These are phyloP conservation scores for Pleurotus pulmonarius DNA, from an alignment of 768 basidiomycete genomes.

Conservation along the genomic window DNA sequence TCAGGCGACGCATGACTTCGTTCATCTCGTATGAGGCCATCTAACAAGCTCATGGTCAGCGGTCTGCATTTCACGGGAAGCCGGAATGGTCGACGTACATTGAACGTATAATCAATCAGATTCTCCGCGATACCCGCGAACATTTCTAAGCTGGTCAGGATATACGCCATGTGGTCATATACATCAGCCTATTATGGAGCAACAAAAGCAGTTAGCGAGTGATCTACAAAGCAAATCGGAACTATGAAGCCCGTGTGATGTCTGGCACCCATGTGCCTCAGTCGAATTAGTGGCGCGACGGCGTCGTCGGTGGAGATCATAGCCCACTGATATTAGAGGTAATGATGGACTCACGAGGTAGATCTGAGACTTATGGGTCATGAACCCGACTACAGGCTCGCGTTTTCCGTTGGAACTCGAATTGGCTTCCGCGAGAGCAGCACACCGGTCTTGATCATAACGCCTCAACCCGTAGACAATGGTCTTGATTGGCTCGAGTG, in stretches of 20 bases:
- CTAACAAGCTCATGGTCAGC: slow-evolving; percentile 27
- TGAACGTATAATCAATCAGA: slow-evolving; percentile 71
- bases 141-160: slow-evolving; percentile 67
- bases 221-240: background rate
- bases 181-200: slow-evolving; percentile 56
- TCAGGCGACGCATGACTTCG: slow-evolving; percentile 67
- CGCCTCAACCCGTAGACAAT: slow-evolving; percentile 60
- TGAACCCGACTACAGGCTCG: slow-evolving; percentile 37
- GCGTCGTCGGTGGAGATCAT: background rate
- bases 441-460: slow-evolving; percentile 59
- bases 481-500: slow-evolving; percentile 65
- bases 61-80: background rate
- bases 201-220: background rate
- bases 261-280: too few relatives aligned
- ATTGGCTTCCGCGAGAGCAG: slow-evolving; percentile 40
- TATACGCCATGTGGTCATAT: slow-evolving; percentile 72
- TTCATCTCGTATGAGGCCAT: slow-evolving; percentile 76
- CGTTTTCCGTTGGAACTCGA: slow-evolving; percentile 19
- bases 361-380: slow-evolving; percentile 63
- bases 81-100: slow-evolving; percentile 36
- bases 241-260: background rate
- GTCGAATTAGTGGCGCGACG: too few relatives aligned
- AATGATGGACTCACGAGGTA: slow-evolving; percentile 45
- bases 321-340: background rate
- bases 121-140: slow-evolving; percentile 70